phyloP scores from a whole-genome alignment of 305 asterid genomes.

The Coffea humblotiana region DNA sequence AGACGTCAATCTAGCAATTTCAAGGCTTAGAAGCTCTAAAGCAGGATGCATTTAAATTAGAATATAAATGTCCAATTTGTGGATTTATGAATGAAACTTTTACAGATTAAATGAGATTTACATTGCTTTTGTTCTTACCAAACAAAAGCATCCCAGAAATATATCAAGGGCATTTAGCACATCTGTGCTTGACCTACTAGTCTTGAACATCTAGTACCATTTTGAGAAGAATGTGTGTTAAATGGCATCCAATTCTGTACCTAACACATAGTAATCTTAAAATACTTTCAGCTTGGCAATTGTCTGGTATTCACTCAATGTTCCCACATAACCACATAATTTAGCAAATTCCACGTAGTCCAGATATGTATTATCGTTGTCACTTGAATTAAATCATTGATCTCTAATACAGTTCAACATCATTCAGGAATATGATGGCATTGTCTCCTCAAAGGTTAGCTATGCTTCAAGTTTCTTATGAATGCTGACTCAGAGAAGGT shows the following conservation, averaged over 20 bases:
- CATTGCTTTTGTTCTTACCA: background rate
- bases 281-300: background rate
- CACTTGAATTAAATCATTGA: background rate
- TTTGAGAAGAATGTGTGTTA: too few species aligned
- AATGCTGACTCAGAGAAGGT: background rate
- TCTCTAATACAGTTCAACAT: constrained; percentile 3
- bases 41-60: background rate
- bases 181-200: too few species aligned
- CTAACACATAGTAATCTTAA: background rate
- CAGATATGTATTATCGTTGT: background rate
- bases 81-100: background rate
- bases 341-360: too few species aligned
- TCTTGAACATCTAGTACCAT: too few species aligned
- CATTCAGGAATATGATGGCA: background rate
- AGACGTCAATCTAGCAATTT: too few species aligned
- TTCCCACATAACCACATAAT: background rate
- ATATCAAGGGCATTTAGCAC: background rate
- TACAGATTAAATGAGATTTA: background rate
- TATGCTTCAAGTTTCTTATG: background rate
- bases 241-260: too few species aligned
- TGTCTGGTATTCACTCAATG: background rate
- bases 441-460: constrained; percentile 13
- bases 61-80: background rate
- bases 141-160: background rate
- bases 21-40: background rate